A percentile compares a stretch with the other conserved stretches of the same genome.
phyloP scores from a whole-genome alignment of 2,329 filamentous ascomycete genomes.

The Alternaria sp. region DNA sequence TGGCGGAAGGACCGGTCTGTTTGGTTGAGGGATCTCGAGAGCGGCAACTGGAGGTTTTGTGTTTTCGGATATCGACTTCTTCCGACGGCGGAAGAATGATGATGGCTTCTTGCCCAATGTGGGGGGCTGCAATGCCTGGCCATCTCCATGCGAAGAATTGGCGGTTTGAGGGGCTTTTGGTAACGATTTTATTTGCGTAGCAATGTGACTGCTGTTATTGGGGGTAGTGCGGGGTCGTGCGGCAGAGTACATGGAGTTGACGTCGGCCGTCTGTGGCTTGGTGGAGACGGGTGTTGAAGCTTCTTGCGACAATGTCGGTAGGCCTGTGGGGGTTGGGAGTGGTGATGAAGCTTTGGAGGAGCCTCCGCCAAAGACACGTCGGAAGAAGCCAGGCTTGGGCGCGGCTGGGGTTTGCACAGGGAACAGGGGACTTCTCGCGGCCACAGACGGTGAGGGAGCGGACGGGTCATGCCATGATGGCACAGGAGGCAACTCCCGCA shows the following conservation, averaged over 20 bases:
- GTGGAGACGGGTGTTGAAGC: constrained; percentile 26
- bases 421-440: constrained; percentile 56
- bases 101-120: constrained; percentile 86
- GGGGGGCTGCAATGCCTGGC: constrained; percentile 31
- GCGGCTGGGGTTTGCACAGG: constrained; percentile 48
- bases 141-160: constrained; percentile 26
- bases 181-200: constrained; percentile 56
- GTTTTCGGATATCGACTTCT: constrained; percentile 81
- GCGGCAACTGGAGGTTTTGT: constrained; percentile 66
- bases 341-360: constrained; percentile 64
- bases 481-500: constrained; percentile 52
- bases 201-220: constrained; percentile 52
- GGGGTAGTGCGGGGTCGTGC: constrained; percentile 47
- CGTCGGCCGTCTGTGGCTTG: constrained; percentile 31
- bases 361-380: constrained; percentile 77
- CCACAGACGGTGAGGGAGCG: constrained; percentile 61
- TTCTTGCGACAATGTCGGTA: constrained; percentile 18
- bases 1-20: constrained; percentile 32
- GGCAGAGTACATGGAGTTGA: constrained; percentile 40
- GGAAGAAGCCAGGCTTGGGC: constrained; percentile 88
- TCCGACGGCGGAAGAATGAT: constrained; percentile 90
- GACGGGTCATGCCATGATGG: constrained; percentile 56
- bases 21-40: constrained; percentile 47
- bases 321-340: constrained; percentile 23
- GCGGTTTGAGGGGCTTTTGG: constrained; percentile 37